Evolutionary conservation across 768 basidiomycete genomes (phyloP), one percentile per base, ranked within the genome.

Genomic region (Rhodotorula kratochvilovae): DNA sequence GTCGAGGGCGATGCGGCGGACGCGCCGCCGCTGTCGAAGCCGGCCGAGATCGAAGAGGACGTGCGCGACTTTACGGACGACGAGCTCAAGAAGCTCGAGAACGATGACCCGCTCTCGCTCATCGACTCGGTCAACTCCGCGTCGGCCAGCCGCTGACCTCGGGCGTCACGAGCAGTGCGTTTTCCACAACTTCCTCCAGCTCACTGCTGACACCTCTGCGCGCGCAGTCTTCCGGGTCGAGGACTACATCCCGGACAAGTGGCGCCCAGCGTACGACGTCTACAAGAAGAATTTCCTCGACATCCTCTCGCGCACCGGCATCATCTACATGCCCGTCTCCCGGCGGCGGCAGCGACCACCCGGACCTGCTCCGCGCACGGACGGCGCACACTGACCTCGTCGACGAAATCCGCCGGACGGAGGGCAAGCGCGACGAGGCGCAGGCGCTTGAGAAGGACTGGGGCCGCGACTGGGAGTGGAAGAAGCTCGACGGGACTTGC

Each of bases 401-500:
- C 51, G 82, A 83, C 25, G 84, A 92, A 27, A 83, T 84, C 36
- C 81, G 83, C 15, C 85, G 87, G 0, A 64, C 80, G n/a, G 54
- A 60, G 12, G 45, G 65, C 5, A 66, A 77, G 33, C 58, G 57
- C 1, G 59, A 54, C 5, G 35, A 43, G 16, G 62, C 67, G 8
- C 82, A 84, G 33, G 88, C 89, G 53, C 79, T 91, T 19, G 80
- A 79, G 2, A 86, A 89, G 67, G 83, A 98, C 67, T 78, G 76
- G 77, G 77, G 78, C 0, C 25, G 45, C 13, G 76, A 90, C 36
- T 95, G 91, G 61, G 91, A 96, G 81, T 99, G 92, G 92, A 95
- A 95, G 84, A 96, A 95, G 82, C 85, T 99, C 12, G 89, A 94
- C 31, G 85, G 86, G 11, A 82, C 84, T 2, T 98, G 95, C 76